Evolutionary conservation across 2,329 filamentous ascomycete species (phyloP).

Genomic region (Penicillium sp.): DNA sequence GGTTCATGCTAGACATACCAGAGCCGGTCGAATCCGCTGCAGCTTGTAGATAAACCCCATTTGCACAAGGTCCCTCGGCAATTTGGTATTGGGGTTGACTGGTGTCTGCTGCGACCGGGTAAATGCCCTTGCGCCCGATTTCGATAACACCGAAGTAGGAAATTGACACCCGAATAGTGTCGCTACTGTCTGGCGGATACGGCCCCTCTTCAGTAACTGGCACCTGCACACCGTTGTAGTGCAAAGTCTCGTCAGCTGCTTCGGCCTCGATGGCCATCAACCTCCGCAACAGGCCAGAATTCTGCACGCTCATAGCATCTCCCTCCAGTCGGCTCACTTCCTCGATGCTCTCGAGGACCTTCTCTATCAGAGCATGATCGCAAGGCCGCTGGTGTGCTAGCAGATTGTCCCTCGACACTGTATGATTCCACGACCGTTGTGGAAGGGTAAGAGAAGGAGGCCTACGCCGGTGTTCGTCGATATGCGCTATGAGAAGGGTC

Average conservation of each 20-base stretch:
- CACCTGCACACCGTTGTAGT: not conserved
- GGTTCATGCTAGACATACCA: no score
- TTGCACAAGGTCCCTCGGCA: not conserved
- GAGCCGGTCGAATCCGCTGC: not conserved
- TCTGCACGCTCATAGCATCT: constrained; percentile 33
- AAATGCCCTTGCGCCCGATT: not conserved
- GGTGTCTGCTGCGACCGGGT: not conserved
- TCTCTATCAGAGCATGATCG: constrained; percentile 44
- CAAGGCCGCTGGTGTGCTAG: constrained; percentile 41
- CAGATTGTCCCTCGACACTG: constrained; percentile 1
- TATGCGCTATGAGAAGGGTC: constrained; percentile 26
- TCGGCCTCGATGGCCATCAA: constrained; percentile 22
- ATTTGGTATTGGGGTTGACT: not conserved
- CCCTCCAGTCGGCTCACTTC: constrained; percentile 24
- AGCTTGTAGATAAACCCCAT: not conserved
- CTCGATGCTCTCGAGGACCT: constrained; percentile 37
- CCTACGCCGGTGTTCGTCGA: constrained; percentile 19
- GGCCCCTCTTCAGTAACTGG: not conserved
- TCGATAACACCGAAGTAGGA: not conserved
- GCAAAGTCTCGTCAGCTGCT: not conserved
- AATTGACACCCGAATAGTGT: not conserved
- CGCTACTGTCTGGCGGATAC: not conserved
- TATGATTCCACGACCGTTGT: not conserved
- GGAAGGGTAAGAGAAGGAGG: not conserved
- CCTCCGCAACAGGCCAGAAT: constrained; percentile 13